A percentile compares a stretch with the other conserved stretches of the same genome.
Conservation (phyloP, 192 early-diverging fungal genomes). For the Coemansia sp. region DNA sequence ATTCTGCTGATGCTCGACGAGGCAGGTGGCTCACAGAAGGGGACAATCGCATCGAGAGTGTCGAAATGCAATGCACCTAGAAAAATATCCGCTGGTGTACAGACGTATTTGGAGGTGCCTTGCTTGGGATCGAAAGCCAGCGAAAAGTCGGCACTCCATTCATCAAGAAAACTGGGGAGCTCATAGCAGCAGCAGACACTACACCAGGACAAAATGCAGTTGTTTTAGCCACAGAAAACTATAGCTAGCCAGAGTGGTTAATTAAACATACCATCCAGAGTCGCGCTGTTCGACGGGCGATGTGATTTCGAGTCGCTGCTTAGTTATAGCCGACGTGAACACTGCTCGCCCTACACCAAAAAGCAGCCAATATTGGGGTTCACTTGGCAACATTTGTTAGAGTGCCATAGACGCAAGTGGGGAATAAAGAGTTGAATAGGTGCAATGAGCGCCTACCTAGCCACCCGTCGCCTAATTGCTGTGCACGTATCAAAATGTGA, state of each 20-base stretch:
- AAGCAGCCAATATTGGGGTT: not conserved
- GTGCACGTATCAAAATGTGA: constrained; percentile 13
- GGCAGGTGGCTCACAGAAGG: not conserved
- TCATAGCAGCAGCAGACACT: constrained; percentile 17
- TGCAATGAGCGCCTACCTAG: constrained; percentile 7
- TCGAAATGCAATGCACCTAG: constrained; percentile 25
- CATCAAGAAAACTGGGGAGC: constrained; percentile 22
- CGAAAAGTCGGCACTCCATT: constrained; percentile 22
- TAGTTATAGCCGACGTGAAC: constrained; percentile 8
- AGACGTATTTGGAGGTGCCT: constrained; percentile 9
- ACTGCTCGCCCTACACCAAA: constrained; percentile 7
- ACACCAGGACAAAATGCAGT: not conserved
- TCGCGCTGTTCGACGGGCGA: constrained; percentile 6
- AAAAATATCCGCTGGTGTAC: not conserved
- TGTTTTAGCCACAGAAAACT: not conserved
- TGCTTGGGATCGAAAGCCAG: constrained; percentile 27
- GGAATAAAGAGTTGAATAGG: not conserved
- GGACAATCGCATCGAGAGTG: constrained; percentile 19
- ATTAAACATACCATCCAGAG: constrained; percentile 12
- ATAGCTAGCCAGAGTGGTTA: not conserved
- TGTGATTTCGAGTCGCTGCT: not conserved
- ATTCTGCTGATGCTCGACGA: not conserved
- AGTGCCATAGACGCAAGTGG: not conserved
- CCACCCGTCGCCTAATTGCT: constrained; percentile 30
- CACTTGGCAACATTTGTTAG: not conserved